Base-by-base conservation (phyloP, 352 stramenopile species). In the Globisporangium mamillatum region DNA sequence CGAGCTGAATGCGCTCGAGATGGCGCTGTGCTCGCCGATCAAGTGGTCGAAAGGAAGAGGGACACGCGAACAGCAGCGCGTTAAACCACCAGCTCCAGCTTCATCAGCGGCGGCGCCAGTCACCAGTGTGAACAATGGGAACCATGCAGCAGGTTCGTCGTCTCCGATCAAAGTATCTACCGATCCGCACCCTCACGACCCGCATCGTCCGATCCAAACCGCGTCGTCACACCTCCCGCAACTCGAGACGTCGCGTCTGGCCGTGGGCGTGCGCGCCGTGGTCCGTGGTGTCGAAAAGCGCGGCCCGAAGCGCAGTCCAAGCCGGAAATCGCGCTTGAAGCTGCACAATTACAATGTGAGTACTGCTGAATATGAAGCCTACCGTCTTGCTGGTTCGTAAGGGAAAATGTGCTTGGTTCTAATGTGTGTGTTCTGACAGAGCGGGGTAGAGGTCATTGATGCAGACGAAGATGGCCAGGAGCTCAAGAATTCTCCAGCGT, bases 261-360 rank as follows among this genome's bases (percentile, higher is more conserved):
- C 81, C 32, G 68, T 86, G 0, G 82, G 81, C 3, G 82, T 91
- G 10, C 78, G 76, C 8, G 82, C 81, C 8, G 78, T 91, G 12
- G 71, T 88, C 0, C 73, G 66, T 2, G 79, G 81, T 1, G 70
- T 90, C 6, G 75, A 91, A 52, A 91, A 89, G 63, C 67, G 65
- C 48, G 80, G 79, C 0, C 80, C 77, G 44, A 69, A 75, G 53
- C 69, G 70, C 32, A 82, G 73, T 67, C 81, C 82, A 46, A 89
- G 81, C 46, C 76, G 81, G n/a, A 82, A 89, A 14, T 82, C 80
- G 8, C 66, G 81, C 0, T 70, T 84, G 3, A 76, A 82, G 54
- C 70, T 88, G 12, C 83, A 90, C 59, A 91, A 91, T 63, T 88
- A 90, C 72, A 81, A 61, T 24, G 79, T 88, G 79, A 50, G 75